Evolutionary conservation across 345 rosid species (phyloP), one percentile per base, ranked within the genome.

Genomic region (Nephelium lappaceum): DNA sequence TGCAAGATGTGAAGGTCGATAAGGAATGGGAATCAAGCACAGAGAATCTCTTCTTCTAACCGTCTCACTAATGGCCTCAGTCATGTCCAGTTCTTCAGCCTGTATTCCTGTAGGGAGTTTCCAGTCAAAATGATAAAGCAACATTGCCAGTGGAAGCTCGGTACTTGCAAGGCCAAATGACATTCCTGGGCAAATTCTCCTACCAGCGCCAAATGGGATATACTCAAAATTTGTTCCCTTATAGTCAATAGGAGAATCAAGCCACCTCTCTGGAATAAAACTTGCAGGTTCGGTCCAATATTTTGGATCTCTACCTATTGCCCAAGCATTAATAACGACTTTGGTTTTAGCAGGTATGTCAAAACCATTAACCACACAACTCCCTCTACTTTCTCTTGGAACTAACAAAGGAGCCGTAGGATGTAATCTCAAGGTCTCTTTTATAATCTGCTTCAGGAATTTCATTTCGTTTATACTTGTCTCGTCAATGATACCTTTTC

Each of bases 341-440:
- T 23, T 78, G 31, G 88, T 51, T 41, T 78, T 75, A 5, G 11
- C 78, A 11, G 87, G 87, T 24, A 84, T 78, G 5, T 78, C 74
- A 25, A 39, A 84, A 58, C 76, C 87, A 5, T 72, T 38, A 15
- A 86, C 73, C 65, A 49, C 57, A 39, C 81, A 83, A 3, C 36
- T 70, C 65, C 81, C 76, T 9, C 75, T 8, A 21, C 75, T 43
- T 62, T 78, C 80, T 63, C 84, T 85, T 6, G 86, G 84, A 7
- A 85, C 24, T 38, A 85, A 42, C 62, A 75, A 12, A 36, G 86
- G 79, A 24, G 6, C 10, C 1, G 85, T 25, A 53, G 82, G 81
- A 70, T 83, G 89, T 16, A 82, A n/a, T 69, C 89, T 81, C 63
- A 86, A 43, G 3, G 81, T 80, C 75, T 86, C 89, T 51, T 85